Percentiles rank a stretch among this genome's conserved stretches.
Evolutionary conservation across 345 rosid genomes (phyloP).

Genomic region (Gossypium stocksii): DNA sequence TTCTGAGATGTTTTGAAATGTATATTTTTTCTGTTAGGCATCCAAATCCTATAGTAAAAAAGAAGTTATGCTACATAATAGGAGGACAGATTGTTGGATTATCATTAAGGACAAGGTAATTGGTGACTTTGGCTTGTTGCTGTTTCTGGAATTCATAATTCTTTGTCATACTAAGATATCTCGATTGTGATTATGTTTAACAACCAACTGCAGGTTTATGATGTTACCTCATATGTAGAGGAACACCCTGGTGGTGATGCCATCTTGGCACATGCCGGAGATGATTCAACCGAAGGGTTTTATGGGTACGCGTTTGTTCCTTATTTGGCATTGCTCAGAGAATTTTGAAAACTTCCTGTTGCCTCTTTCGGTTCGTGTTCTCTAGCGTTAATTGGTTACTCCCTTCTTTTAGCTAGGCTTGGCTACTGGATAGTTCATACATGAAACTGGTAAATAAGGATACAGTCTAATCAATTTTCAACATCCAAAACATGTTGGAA

Average conservation of each 20-base stretch:
- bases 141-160: neutral
- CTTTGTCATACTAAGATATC: neutral
- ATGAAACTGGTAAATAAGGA: neutral
- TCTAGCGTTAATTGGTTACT: neutral
- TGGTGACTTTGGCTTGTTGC: neutral
- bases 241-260: conserved; percentile 98
- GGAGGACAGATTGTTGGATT: conserved; percentile 86
- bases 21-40: conserved; percentile 6
- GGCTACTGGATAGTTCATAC: neutral
- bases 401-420: neutral
- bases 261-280: conserved; percentile 83
- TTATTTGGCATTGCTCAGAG: neutral
- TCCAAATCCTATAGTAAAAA: conserved; percentile 43
- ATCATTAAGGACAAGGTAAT: conserved; percentile 72
- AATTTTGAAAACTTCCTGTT: neutral
- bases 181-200: neutral
- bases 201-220: conserved; percentile 42
- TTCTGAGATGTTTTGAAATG: neutral
- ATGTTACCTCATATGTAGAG: conserved; percentile 87
- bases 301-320: conserved; percentile 50
- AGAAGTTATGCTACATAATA: conserved; percentile 63
- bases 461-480: neutral
- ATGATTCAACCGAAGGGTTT: conserved; percentile 90
- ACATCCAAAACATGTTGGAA: neutral
- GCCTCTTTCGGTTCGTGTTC: neutral